phyloP scores from a whole-genome alignment of 345 rosid species.

The Rubroshorea leprosula region DNA sequence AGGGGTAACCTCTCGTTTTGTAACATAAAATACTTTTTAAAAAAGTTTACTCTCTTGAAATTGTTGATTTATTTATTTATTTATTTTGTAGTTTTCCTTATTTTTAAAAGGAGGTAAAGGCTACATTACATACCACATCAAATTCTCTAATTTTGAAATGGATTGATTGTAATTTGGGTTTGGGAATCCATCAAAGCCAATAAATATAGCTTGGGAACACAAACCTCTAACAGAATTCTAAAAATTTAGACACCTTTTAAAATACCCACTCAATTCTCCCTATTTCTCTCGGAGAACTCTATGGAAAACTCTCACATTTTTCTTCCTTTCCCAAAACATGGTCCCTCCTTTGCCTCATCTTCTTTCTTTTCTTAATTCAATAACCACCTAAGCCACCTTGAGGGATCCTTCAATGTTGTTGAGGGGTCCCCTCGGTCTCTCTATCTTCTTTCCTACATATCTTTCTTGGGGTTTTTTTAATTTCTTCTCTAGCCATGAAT shows the following conservation, averaged over 20 bases:
- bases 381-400: constrained; percentile 11
- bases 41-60: too few species aligned
- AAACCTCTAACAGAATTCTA: background rate
- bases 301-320: constrained; percentile 2
- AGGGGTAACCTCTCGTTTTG: too few species aligned
- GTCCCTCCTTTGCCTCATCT: background rate
- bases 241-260: background rate
- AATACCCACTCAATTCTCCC: constrained; percentile 24
- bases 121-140: too few species aligned
- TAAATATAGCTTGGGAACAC: background rate
- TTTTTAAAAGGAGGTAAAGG: too few species aligned
- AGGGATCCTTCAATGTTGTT: constrained; percentile 47
- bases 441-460: background rate
- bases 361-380: constrained; percentile 4
- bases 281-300: constrained; percentile 23
- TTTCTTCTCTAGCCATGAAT: constrained; percentile 35
- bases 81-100: too few species aligned
- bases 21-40: too few species aligned
- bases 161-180: too few species aligned
- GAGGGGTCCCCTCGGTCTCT: constrained; percentile 40
- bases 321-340: constrained; percentile 6
- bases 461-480: background rate
- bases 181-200: background rate
- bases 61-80: too few species aligned
- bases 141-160: too few species aligned